Evolutionary conservation across 805 yeast species (phyloP).

Genomic region (Monosporozyma solicola): DNA sequence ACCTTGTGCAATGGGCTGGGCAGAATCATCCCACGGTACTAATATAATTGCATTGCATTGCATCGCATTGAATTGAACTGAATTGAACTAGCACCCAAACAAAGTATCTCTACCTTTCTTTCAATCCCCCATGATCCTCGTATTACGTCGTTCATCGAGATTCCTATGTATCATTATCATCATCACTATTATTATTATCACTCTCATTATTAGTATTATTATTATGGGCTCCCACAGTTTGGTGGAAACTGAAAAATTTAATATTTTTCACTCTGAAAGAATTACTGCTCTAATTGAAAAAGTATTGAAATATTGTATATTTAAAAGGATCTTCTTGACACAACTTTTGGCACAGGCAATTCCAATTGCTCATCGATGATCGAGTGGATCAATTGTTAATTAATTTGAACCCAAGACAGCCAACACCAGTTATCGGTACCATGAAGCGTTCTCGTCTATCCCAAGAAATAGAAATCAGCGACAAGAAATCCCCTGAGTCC

Average conservation of each 20-base stretch:
- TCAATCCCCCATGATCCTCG: too few relatives aligned
- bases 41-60: too few relatives aligned
- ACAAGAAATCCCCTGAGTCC: background rate
- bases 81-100: too few relatives aligned
- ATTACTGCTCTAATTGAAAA: background rate
- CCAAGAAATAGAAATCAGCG: background rate
- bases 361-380: background rate
- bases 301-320: background rate
- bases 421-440: background rate
- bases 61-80: too few relatives aligned
- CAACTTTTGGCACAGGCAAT: background rate
- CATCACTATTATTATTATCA: background rate
- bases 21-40: constrained; percentile 31
- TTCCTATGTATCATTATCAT: background rate
- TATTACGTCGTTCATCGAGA: background rate
- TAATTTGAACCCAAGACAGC: background rate
- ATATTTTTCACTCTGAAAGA: background rate
- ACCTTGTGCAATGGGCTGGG: constrained; percentile 62
- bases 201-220: too few relatives aligned
- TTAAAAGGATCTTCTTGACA: background rate
- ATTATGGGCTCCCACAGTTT: background rate
- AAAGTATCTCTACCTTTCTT: too few relatives aligned
- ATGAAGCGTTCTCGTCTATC: background rate
- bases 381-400: background rate
- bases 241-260: background rate